Base-by-base conservation (phyloP, 2,329 filamentous ascomycete species). In the Botryotinia narcissicola region DNA sequence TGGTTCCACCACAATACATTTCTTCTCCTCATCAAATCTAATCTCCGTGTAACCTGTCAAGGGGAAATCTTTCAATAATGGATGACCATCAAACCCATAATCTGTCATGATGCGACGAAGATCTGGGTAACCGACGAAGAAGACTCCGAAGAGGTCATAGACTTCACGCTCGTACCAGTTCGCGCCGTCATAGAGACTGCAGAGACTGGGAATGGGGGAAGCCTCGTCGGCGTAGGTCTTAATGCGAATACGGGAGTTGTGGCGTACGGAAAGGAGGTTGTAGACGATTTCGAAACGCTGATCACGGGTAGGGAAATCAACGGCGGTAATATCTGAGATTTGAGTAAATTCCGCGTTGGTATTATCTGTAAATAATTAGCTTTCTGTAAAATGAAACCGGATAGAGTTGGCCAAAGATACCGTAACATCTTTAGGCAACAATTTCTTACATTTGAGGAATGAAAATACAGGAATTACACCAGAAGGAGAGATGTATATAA, bases 91-190 rank as follows among this genome's bases (percentile, higher is more conserved):
- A 81, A 99, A 99, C 71, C 96, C 96, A 83, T 99, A 99, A 83
- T 99, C 96, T 77, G 96, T 99, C 95, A 99, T 97, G 85, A 99
- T 98, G 79, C 96, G 90, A 83, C 96, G 91, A 79, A 99, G 87
- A 85, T 99, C 97, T 57, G 96, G 96, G 86, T 99, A 96, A 75
- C 92, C 94, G 72, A 92, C 88, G 84, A 99, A 99, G 87, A 98
- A 98, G 78, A 99, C 94, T 76, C 96, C 96, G 81, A 97, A 99
- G 80, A 99, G 84, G 84, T 99, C 96, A 85, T 98, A 98, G 37
- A 97, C 94, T 85, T 99, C 96, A 78, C 96, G 90, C 87, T 99
- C 96, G 83, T 97, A 98, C 96, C 96, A 99, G 84, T 98, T 96
- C 80, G 96, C 97, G 74, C 96, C 96, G 81, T 98, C 95, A 82